Base-by-base conservation (phyloP, 768 basidiomycete genomes). In the Neoboletus brunneissimus region DNA sequence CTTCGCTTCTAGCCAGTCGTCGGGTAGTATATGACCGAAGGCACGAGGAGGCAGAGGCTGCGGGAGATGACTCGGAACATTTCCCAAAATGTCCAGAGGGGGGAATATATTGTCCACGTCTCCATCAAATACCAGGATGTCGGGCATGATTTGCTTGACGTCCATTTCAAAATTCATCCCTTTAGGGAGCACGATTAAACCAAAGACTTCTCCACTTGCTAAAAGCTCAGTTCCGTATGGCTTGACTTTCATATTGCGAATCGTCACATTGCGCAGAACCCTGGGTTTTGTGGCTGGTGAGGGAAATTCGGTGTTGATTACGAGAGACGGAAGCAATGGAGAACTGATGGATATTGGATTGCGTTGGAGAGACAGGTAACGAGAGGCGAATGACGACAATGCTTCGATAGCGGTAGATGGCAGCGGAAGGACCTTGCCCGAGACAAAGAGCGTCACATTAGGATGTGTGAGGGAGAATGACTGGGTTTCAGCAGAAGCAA, bases 61-160 rank as follows among this genome's bases (percentile, higher is more conserved):
- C 0, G 88, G 84, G 2, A 85, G 75, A 15, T 64, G 76, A n/a
- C 77, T 68, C 0, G 82, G 79, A 0, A 79, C 75, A 20, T 72
- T 66, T 40, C 68, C 71, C 0, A 63, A 40, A 54, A 47, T 13
- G 9, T 38, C 41, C 2, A 54, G 47, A 10, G 59, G 40, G 4
- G 53, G 29, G 35, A 57, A 60, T 4, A 43, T 38, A 1, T 76
- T 71, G 7, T 84, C 81, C 0, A 81, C 78, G 22, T 83, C 81
- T 3, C 91, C 91, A 59, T 94, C 91, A 55, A 83, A 92, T 5
- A 93, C 79, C 7, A 92, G 70, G 27, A 88, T 85, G 66, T 94
- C 91, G 0, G 91, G 89, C 54, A 88, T 76, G 27, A 91, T 81
- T 42, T 76, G 79, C 8, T 74, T 79, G 20, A 91, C 85, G 42